Conservation (phyloP, 1,284 basidiomycete genomes). For the Cryptococcus amylolentus region DNA sequence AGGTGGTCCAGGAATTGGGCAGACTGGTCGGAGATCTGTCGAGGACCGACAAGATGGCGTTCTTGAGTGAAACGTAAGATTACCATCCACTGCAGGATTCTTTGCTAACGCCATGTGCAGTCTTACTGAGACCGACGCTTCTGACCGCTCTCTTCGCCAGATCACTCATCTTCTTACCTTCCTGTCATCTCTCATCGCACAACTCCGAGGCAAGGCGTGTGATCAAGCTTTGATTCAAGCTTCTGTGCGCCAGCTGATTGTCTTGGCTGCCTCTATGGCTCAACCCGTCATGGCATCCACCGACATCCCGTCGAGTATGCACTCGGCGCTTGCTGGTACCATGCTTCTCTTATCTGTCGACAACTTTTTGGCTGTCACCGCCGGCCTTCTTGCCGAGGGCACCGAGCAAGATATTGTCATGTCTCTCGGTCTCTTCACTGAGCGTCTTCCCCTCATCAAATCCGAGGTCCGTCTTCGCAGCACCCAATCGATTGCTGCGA, state of each 20-base stretch:
- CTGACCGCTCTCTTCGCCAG: conserved; percentile 47
- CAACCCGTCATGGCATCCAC: conserved; percentile 16
- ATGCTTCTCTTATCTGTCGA: conserved; percentile 56
- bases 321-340: conserved; percentile 39
- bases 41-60: conserved; percentile 30
- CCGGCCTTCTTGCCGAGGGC: conserved; percentile 35
- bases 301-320: conserved; percentile 21
- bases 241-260: conserved; percentile 39
- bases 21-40: conserved; percentile 57
- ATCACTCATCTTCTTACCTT: conserved; percentile 65
- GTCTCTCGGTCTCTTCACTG: conserved; percentile 57
- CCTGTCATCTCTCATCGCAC: conserved; percentile 47
- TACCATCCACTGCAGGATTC: neutral
- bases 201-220: conserved; percentile 33
- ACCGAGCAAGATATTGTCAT: conserved; percentile 29
- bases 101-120: conserved; percentile 2
- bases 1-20: conserved; percentile 64
- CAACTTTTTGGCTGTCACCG: conserved; percentile 55
- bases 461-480: conserved; percentile 58
- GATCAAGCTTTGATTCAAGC: conserved; percentile 30
- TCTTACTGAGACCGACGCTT: conserved; percentile 22
- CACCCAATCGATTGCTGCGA: conserved; percentile 55
- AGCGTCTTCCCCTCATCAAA: conserved; percentile 63
- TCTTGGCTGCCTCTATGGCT: conserved; percentile 21
- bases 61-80: conserved; percentile 38